phyloP scores from a whole-genome alignment of 768 basidiomycete genomes.

The Phylloporus arenicola region DNA sequence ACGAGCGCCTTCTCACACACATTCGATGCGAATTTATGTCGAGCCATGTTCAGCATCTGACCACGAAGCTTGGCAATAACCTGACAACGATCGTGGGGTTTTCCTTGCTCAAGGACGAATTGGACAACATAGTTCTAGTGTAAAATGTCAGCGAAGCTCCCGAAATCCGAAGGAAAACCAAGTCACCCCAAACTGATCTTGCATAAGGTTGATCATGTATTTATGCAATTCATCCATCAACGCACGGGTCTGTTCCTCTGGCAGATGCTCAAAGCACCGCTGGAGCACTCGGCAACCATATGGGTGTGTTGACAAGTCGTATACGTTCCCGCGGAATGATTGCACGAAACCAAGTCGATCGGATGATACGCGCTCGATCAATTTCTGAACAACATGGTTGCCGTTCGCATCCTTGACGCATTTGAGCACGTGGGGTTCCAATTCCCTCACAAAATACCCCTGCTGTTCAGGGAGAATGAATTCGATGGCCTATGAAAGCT shows the following conservation, averaged over 20 bases:
- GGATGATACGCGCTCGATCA: slow-evolving; percentile 74
- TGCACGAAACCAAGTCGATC: slow-evolving; percentile 74
- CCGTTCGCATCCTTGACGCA: slow-evolving; percentile 91
- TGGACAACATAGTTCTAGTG: slow-evolving; percentile 90
- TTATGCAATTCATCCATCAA: slow-evolving; percentile 81
- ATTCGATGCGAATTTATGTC: slow-evolving; percentile 93
- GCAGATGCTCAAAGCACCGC: slow-evolving; percentile 82
- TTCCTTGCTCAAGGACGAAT: slow-evolving; percentile 82
- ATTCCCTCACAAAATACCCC: slow-evolving; percentile 63
- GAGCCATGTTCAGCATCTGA: slow-evolving; percentile 72
- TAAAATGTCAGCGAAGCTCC: slow-evolving; percentile 5
- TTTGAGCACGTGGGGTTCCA: slow-evolving; percentile 73
- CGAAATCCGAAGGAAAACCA: background rate
- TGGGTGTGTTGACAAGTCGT: slow-evolving; percentile 78
- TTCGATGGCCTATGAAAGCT: slow-evolving; percentile 66
- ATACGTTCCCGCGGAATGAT: slow-evolving; percentile 71
- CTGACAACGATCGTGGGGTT: slow-evolving; percentile 56
- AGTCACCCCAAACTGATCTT: slow-evolving; percentile 86
- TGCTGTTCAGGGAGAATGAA: slow-evolving; percentile 76
- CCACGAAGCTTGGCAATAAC: slow-evolving; percentile 69
- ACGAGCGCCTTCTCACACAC: slow-evolving; percentile 89
- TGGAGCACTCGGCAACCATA: slow-evolving; percentile 96
- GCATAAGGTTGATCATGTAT: slow-evolving; percentile 67
- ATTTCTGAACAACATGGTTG: slow-evolving; percentile 93
- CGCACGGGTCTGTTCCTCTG: slow-evolving; percentile 57